These are phyloP conservation scores for Cryptococcus wingfieldii DNA, from an alignment of 1,284 basidiomycete genomes.

Conservation along the genomic window DNA sequence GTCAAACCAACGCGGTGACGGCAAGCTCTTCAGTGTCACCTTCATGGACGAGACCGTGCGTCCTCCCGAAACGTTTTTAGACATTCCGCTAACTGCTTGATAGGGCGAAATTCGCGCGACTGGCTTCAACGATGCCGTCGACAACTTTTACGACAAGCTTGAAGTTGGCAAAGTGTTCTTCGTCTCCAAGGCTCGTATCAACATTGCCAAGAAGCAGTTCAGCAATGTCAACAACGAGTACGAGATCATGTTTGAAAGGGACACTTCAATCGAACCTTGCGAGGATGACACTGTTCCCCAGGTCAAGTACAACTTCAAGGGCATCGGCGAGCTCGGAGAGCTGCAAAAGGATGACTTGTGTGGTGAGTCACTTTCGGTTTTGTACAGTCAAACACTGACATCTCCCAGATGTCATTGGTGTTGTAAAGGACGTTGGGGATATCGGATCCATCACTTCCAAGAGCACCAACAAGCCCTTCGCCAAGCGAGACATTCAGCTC, in stretches of 20 bases:
- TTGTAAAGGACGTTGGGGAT: slow-evolving; percentile 74
- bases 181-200: slow-evolving; percentile 83
- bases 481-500: slow-evolving; percentile 81
- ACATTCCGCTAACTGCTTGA: background rate
- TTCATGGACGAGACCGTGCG: slow-evolving; percentile 83
- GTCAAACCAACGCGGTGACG: slow-evolving; percentile 88
- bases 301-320: slow-evolving; percentile 79
- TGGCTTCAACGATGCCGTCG: slow-evolving; percentile 83
- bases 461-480: slow-evolving; percentile 63
- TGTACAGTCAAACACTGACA: background rate
- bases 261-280: slow-evolving; percentile 73
- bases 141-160: slow-evolving; percentile 75
- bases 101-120: slow-evolving; percentile 85
- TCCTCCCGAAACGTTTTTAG: slow-evolving; percentile 13
- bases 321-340: slow-evolving; percentile 61
- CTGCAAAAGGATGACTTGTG: slow-evolving; percentile 70
- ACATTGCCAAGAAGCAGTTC: slow-evolving; percentile 97
- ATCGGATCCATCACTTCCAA: slow-evolving; percentile 69
- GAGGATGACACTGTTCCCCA: slow-evolving; percentile 71
- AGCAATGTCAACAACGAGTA: slow-evolving; percentile 88
- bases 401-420: slow-evolving; percentile 66
- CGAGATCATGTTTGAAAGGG: slow-evolving; percentile 81
- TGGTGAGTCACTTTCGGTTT: slow-evolving; percentile 54
- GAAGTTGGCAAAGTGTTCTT: slow-evolving; percentile 86
- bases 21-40: slow-evolving; percentile 89